Evolutionary conservation across 371 early-diverging fungal genomes (phyloP).

Genomic region (Apophysomyces ossiformis): DNA sequence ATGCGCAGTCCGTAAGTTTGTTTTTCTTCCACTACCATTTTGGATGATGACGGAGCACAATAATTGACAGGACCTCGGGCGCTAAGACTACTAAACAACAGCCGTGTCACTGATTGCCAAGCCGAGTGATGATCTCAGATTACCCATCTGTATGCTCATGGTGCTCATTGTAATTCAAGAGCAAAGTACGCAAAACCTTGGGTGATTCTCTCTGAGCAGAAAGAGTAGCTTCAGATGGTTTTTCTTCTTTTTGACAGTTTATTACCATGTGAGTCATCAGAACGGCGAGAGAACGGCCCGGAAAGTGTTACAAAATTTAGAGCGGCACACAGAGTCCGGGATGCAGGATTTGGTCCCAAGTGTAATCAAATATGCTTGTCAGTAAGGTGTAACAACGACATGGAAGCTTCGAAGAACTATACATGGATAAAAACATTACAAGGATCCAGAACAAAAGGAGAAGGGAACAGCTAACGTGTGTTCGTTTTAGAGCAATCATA

Average conservation of each 20-base stretch:
- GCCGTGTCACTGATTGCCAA: too few relatives aligned
- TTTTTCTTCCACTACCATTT: not conserved
- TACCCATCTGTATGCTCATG: too few relatives aligned
- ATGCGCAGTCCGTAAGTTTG: not conserved
- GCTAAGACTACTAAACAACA: too few relatives aligned
- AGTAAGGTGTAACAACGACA: not conserved
- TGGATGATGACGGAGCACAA: not conserved
- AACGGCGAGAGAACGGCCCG: not conserved
- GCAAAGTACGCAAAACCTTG: too few relatives aligned
- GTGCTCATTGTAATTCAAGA: too few relatives aligned
- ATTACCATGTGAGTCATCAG: not conserved
- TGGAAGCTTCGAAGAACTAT: not conserved
- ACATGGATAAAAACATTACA: not conserved
- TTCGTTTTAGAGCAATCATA: not conserved
- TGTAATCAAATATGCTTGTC: not conserved
- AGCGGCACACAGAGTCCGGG: not conserved
- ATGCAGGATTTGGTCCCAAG: conserved; percentile 1
- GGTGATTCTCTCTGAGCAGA: too few relatives aligned
- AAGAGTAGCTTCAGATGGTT: too few relatives aligned
- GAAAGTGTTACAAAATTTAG: not conserved
- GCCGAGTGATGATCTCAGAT: too few relatives aligned
- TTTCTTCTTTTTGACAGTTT: not conserved
- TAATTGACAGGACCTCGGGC: too few relatives aligned
- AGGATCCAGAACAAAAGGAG: not conserved
- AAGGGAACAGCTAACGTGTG: not conserved